Base-by-base conservation (phyloP, 2,329 filamentous ascomycete genomes). In the Hansfordia pulvinata region DNA sequence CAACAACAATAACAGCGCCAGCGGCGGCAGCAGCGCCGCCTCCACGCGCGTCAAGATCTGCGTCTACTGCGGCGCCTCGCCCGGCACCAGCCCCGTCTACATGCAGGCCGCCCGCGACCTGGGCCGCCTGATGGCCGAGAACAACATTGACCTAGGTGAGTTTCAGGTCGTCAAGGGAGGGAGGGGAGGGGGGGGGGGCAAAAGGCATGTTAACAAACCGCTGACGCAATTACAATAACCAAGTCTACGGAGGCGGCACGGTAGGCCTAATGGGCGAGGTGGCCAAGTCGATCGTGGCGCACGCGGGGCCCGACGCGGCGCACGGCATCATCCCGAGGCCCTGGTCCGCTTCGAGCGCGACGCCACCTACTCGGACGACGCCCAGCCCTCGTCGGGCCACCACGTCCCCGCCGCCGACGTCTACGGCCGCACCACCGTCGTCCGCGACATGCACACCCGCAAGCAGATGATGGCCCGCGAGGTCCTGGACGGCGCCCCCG, bases 221-320 rank as follows among this genome's bases (percentile, higher is more conserved):
- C n/a, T n/a, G n/a, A n/a, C n/a, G n/a, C n/a, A n/a, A n/a, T n/a
- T n/a, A n/a, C n/a, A n/a, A n/a, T n/a, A 30, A n/a, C 29, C 19
- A 25, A 72, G 85, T 96, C 37, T 98, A 96, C 53, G 90, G 90
- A 40, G 90, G 90, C 40, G 90, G 90, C 44, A 96, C 88, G 3
- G 74, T 84, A 19, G 90, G 90, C 8, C 68, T 98, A 23, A 98
- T 98, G 90, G 90, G 90, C 46, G 85, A 94, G 49, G 56, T 96
- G 8, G 84, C 90, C 23, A 78, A 77, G 42, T 86, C 83, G 0
- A 74, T 98, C 16, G 84, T 92, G 39, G 65, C 78, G 0, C 71
- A 94, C 35, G 75, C 76, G 5, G 88, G 90, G 3, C 83, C 86
- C 0, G 53, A 74, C 26, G 58, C 78, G 9, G 90, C 96, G 10